These are phyloP conservation scores for Blepharisma undulans DNA, from an alignment of 169 alveolate genomes.

Conservation along the genomic window DNA sequence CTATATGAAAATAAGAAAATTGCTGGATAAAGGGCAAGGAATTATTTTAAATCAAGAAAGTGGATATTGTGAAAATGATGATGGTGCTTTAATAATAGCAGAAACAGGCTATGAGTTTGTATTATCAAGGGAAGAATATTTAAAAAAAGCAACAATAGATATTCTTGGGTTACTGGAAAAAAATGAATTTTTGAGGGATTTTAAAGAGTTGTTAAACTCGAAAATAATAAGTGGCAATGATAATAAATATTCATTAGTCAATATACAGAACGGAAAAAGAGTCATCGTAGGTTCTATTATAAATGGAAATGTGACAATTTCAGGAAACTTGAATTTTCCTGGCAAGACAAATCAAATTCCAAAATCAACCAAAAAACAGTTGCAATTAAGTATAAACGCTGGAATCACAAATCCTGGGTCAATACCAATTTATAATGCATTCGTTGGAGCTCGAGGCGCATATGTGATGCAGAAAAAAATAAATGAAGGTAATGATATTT, in stretches of 20 bases:
- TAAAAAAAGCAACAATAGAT: background rate
- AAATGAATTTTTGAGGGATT: background rate
- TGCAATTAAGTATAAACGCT: background rate
- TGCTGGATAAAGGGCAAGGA: background rate
- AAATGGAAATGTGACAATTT: background rate
- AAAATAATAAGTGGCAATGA: background rate
- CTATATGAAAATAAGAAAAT: background rate
- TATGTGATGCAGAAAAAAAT: background rate
- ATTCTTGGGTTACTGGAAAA: background rate
- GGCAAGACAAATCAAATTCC: background rate
- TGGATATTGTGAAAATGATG: background rate
- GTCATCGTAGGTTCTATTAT: background rate
- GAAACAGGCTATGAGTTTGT: background rate
- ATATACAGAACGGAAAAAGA: constrained; percentile 5
- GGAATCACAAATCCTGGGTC: background rate
- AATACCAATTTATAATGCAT: background rate
- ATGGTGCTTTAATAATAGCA: background rate
- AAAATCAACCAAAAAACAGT: background rate
- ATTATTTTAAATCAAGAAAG: background rate
- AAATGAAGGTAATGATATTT: background rate
- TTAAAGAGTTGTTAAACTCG: background rate
- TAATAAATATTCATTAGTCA: background rate
- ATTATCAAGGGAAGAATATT: background rate
- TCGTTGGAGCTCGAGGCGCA: background rate
- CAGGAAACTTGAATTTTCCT: background rate